phyloP scores from a whole-genome alignment of 768 basidiomycete genomes.

The Royoungia palumana region DNA sequence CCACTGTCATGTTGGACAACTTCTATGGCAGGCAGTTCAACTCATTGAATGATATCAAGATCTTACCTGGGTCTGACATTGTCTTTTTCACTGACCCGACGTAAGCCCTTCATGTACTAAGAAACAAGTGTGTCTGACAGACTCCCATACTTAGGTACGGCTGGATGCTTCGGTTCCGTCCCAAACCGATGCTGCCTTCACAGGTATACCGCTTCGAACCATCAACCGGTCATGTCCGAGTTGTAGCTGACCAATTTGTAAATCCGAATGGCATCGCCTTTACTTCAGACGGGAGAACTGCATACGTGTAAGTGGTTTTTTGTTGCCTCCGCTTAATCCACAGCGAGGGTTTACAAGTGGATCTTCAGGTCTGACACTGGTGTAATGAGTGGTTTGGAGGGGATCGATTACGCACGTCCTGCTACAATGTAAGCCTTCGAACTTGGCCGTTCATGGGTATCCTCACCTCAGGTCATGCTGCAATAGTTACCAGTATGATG shows the following conservation, averaged over 20 bases:
- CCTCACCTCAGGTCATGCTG: not conserved
- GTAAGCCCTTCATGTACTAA: slow-evolving; percentile 37
- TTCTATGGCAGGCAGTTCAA: slow-evolving; percentile 80
- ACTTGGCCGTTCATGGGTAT: not conserved
- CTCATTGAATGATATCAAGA: slow-evolving; percentile 75
- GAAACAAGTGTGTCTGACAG: not conserved
- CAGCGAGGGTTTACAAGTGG: slow-evolving; percentile 8
- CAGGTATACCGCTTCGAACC: slow-evolving; percentile 59
- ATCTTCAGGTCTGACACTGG: slow-evolving; percentile 33
- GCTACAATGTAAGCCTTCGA: slow-evolving; percentile 57
- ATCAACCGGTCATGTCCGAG: slow-evolving; percentile 57
- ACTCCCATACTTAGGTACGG: slow-evolving; percentile 54
- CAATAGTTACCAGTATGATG: slow-evolving; percentile 63
- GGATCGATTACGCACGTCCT: slow-evolving; percentile 54
- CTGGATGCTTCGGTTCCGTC: slow-evolving; percentile 62
- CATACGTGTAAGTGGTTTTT: slow-evolving; percentile 50
- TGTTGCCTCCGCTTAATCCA: not conserved
- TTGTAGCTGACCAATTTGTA: slow-evolving; percentile 75
- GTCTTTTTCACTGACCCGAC: slow-evolving; percentile 74
- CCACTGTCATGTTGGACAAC: slow-evolving; percentile 72
- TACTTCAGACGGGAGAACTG: slow-evolving; percentile 57
- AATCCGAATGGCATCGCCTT: slow-evolving; percentile 75
- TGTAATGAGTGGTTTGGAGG: slow-evolving; percentile 40
- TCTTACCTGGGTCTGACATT: slow-evolving; percentile 61
- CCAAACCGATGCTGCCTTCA: slow-evolving; percentile 59